Evolutionary conservation across 805 yeast genomes (phyloP).

Genomic region (Yamadazyma olivae): DNA sequence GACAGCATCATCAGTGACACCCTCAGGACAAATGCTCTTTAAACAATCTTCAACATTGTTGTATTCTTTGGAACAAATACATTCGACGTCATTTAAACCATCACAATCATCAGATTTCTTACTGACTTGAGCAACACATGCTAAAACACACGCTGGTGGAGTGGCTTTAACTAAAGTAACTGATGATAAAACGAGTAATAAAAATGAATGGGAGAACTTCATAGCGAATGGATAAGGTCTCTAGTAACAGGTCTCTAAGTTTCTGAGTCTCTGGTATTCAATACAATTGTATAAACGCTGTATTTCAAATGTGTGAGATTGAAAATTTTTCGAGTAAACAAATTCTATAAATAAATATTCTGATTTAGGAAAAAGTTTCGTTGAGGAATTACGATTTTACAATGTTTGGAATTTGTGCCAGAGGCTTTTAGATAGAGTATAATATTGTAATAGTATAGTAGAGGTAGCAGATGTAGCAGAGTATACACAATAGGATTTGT

Average conservation of each 20-base stretch:
- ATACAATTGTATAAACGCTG: too few species aligned
- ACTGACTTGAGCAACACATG: constrained; percentile 76
- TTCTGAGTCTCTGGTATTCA: too few species aligned
- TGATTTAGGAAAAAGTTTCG: too few species aligned
- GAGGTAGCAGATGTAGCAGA: too few species aligned
- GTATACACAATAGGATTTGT: too few species aligned
- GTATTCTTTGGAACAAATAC: constrained; percentile 64
- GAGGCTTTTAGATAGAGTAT: too few species aligned
- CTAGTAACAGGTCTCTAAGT: too few species aligned
- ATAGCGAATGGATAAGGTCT: constrained; percentile 6
- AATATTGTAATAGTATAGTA: too few species aligned
- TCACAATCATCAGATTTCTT: constrained; percentile 52
- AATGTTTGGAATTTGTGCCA: too few species aligned
- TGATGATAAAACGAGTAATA: constrained; percentile 21
- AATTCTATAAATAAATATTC: constrained; percentile 1
- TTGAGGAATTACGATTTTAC: too few species aligned
- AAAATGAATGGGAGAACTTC: constrained; percentile 9
- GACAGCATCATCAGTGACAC: constrained; percentile 55
- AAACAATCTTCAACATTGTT: constrained; percentile 59
- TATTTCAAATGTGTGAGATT: too few species aligned
- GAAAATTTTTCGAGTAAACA: constrained; percentile 2
- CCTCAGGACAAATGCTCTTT: constrained; percentile 65
- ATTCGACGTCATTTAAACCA: constrained; percentile 59
- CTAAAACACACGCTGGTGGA: constrained; percentile 90
- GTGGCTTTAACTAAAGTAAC: constrained; percentile 51